These are phyloP conservation scores for Vanilla planifolia DNA, from an alignment of 106 monocot species.

Conservation along the genomic window DNA sequence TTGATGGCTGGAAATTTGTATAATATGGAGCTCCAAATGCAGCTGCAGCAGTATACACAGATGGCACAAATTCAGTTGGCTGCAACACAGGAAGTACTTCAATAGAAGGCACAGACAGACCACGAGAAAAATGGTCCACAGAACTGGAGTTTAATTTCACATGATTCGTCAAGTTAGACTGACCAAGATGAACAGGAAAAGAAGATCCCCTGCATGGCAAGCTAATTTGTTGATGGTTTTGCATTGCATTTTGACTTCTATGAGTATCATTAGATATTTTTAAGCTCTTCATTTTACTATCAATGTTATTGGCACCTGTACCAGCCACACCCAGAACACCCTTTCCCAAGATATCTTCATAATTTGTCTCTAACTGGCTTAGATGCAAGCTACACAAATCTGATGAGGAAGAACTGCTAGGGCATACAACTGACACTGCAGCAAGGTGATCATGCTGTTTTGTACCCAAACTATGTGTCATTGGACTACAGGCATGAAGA, in stretches of 20 bases:
- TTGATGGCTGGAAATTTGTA: constrained; percentile 49
- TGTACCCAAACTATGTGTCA: constrained; percentile 9
- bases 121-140: constrained; percentile 31
- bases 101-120: constrained; percentile 32
- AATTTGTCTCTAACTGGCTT: constrained; percentile 9
- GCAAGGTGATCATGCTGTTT: constrained; percentile 8
- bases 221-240: constrained; percentile 25
- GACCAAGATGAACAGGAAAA: constrained; percentile 24
- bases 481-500: constrained; percentile 2
- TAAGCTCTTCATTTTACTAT: constrained; percentile 47
- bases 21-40: constrained; percentile 43
- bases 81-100: constrained; percentile 43
- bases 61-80: constrained; percentile 30
- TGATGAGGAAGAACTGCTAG: constrained; percentile 15
- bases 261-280: constrained; percentile 36
- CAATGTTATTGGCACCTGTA: constrained; percentile 27
- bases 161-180: constrained; percentile 25
- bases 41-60: constrained; percentile 36
- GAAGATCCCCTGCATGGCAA: constrained; percentile 18
- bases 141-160: constrained; percentile 10
- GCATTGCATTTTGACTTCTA: constrained; percentile 19
- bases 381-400: constrained; percentile 9
- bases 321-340: constrained; percentile 6
- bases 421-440: constrained; percentile 7
- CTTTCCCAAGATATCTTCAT: constrained; percentile 11